These are phyloP conservation scores for Eucalyptus regnans DNA, from an alignment of 345 rosid species.

Conservation along the genomic window DNA sequence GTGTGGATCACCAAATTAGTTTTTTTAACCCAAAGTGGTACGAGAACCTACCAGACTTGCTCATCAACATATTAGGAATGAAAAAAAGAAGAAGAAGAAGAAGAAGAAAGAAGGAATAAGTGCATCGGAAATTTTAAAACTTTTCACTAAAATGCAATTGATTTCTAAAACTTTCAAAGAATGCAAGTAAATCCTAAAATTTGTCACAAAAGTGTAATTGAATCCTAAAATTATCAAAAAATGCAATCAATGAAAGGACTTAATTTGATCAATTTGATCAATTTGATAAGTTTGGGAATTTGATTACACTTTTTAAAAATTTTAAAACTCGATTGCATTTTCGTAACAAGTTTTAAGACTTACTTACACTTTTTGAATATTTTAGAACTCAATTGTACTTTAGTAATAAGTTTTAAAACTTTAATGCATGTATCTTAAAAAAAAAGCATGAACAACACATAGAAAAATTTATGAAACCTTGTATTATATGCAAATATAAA, in stretches of 20 bases:
- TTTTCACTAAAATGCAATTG: fast-evolving
- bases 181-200: too few relatives aligned
- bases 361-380: fast-evolving
- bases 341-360: too few relatives aligned
- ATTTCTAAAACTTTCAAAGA: too few relatives aligned
- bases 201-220: too few relatives aligned
- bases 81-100: too few relatives aligned
- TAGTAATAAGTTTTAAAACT: too few relatives aligned
- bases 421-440: neutral
- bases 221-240: too few relatives aligned
- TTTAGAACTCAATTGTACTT: too few relatives aligned
- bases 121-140: neutral
- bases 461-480: neutral
- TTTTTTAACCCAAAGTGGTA: neutral
- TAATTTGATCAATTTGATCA: neutral
- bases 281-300: neutral
- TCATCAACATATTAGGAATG: neutral
- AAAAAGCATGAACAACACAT: too few relatives aligned
- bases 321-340: too few relatives aligned
- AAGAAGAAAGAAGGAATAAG: fast-evolving
- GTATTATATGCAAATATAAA: too few relatives aligned
- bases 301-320: neutral
- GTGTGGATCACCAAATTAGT: neutral
- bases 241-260: fast-evolving
- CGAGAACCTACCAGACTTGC: neutral